Base-by-base conservation (phyloP, 1,139 yeast species). In the Yamadazyma atlantica region DNA sequence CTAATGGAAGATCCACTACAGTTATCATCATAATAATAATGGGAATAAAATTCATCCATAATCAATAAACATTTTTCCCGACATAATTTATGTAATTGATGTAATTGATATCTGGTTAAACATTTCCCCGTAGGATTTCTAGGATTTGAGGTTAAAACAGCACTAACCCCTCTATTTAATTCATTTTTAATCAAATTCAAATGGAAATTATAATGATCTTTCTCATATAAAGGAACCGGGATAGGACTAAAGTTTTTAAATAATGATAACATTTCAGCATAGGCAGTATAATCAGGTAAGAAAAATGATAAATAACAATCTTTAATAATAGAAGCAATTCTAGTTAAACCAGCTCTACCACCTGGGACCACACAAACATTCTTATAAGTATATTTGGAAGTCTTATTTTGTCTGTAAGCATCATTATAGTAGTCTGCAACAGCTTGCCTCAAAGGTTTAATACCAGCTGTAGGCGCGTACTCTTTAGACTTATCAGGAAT, bases 331-430 rank as follows among this genome's bases (percentile, higher is more conserved):
- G 85, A 78, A 18, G 86, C 86, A 48, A 80, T 80, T 57, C 86
- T 69, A 17, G 82, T 80, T 46, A 80, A 62, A 0, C 85, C 86
- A 15, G 85, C 84, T 53, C 86, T 68, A 3, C 86, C 86, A 23
- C 86, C 86, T 7, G 86, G 85, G 2, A 80, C 85, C 48, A 80
- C 70, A 57, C 84, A 79, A 17, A 80, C 85, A 49, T 80, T 80
- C 53, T 78, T 81, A 62, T 76, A 76, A 14, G 85, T 77, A 54
- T 80, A 80, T 56, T 80, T 73, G 25, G 82, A 75, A 16, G 56
- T 49, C 53, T 68, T 71, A 36, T 67, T 70, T 40, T 66, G 52
- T 50, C 86, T 71, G 56, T 78, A 80, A 18, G 78, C 70, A 32
- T 66, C 78, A 50, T 80, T 80, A 62, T 80, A 80, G 44, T 73